Evolutionary conservation across 2,329 filamentous ascomycete genomes (phyloP), one percentile per base, ranked within the genome.

Genomic region (Scedosporium dehoogii): DNA sequence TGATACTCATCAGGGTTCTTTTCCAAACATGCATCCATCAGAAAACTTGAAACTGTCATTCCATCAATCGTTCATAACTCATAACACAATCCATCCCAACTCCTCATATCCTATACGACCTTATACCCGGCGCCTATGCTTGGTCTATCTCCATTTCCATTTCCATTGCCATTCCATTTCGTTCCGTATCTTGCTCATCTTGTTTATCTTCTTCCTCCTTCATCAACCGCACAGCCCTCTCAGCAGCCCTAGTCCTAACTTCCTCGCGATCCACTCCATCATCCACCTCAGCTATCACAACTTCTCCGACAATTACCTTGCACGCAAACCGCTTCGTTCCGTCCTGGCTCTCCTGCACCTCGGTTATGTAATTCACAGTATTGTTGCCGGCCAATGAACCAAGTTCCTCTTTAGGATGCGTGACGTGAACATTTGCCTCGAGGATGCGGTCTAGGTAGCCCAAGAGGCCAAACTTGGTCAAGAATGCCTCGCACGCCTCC

Each of bases 331-430:
- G 66, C 25, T 62, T 70, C 4, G 70, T 70, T 1, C 65, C 67
- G 1, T 66, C 66, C 0, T 65, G 61, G 0, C 58, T 62, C 12
- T 68, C 66, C 3, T 64, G 58, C 2, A 68, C 65, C 16, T 74
- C 72, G 21, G 77, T 67, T 6, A 72, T 69, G 70, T 91, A 92
- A 41, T 74, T 71, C 0, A 91, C 81, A 29, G 70, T 79, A 62
- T 80, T 73, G 1, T 62, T 72, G 3, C 76, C 79, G 0, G 85
- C 85, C 38, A 88, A 67, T 55, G 79, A 74, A 0, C 88, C 86
- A 7, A 96, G 73, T 63, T 85, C 79, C 70, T 91, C 86, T 72
- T 91, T 92, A 1, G 85, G 85, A 64, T 88, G 84, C 65, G 77
- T 69, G 6, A 81, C 69, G n/a, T 87, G 79, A 2, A 93, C 79